Evolutionary conservation across 2,329 filamentous ascomycete species (phyloP), one percentile per base, ranked within the genome.

Genomic region (Paraphaeosphaeria minitans): DNA sequence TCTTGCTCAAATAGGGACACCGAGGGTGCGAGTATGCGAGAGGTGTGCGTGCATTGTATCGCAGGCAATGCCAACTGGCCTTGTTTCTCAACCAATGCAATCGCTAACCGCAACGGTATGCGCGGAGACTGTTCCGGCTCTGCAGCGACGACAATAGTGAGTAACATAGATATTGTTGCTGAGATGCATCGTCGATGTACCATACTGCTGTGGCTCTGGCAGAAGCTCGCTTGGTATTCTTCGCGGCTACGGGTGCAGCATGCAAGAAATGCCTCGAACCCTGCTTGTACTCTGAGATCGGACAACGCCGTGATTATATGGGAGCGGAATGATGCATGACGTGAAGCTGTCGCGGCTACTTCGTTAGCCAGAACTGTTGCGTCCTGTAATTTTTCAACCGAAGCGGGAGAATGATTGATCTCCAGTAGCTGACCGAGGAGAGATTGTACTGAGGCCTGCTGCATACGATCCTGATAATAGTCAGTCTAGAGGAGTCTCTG

Each of bases 1-100:
- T 75, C 66, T 59, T 77, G 73, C 53, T 77, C 71, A 27, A 80
- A 75, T 1, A 77, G 51, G 2, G 73, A 74, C 29, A 75, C 55
- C 0, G 66, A 33, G 10, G 54, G 33, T 9, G n/a, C 48, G 24
- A 56, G 55, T 33, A 39, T 19, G 3, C 29, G 35, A 8, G 41
- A 10, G 59, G 16, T 51, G 16, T 75, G 70, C n/a, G 54, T 57
- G 56, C 72, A 76, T 46, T 55, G 33, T 7, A 27, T 48, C 0
- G 50, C 24, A 37, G 51, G 14, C 35, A 53, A 6, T 3, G 63
- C 58, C 22, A 71, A 54, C 6, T 67, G 51, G 22, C 64, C 66
- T 50, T 75, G 75, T 53, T 72, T 73, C 12, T 62, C 59, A 12
- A 76, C 57, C 19, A 77, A 57, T 31, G 67, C 62, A 46, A 62